Evolutionary conservation across 2,329 filamentous ascomycete genomes (phyloP).

Genomic region (Trichoderma hamatum): DNA sequence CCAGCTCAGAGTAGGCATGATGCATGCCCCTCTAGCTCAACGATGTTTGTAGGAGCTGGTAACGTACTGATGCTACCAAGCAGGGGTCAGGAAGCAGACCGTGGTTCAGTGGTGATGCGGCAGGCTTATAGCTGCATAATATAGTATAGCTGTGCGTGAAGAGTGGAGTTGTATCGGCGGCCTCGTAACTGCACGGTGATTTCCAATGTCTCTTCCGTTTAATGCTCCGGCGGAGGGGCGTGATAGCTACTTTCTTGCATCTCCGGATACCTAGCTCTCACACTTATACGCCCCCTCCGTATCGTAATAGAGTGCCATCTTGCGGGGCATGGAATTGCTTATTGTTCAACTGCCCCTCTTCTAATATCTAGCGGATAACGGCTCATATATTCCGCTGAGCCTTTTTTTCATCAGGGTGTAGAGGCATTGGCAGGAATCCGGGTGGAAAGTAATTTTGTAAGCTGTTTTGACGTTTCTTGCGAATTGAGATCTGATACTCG

Average conservation of each 20-base stretch:
- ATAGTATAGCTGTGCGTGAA: conserved; percentile 1
- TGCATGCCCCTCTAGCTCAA: conserved; percentile 21
- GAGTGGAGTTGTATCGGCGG: conserved; percentile 12
- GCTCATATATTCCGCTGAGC: not conserved
- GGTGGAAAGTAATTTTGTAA: not conserved
- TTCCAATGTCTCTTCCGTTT: not conserved
- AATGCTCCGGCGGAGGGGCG: conserved; percentile 11
- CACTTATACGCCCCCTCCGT: conserved; percentile 14
- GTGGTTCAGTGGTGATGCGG: conserved; percentile 12
- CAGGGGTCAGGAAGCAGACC: not conserved
- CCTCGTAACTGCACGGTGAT: conserved; percentile 9
- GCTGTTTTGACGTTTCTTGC: not conserved
- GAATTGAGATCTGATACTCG: not conserved
- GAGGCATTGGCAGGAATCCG: not conserved
- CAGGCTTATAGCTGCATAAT: not conserved
- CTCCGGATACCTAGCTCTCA: not conserved
- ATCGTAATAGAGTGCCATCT: conserved; percentile 6
- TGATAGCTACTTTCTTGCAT: conserved; percentile 6
- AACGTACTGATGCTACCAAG: not conserved
- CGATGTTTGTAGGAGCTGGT: conserved; percentile 8
- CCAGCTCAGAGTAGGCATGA: not conserved
- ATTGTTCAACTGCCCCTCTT: conserved; percentile 17
- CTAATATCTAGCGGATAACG: conserved; percentile 5
- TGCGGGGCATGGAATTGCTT: conserved; percentile 10
- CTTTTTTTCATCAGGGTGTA: not conserved